Percentiles rank a stretch among this genome's conserved stretches.
phyloP scores from a whole-genome alignment of 768 basidiomycete genomes.

The Cystofilobasidium capitatum region DNA sequence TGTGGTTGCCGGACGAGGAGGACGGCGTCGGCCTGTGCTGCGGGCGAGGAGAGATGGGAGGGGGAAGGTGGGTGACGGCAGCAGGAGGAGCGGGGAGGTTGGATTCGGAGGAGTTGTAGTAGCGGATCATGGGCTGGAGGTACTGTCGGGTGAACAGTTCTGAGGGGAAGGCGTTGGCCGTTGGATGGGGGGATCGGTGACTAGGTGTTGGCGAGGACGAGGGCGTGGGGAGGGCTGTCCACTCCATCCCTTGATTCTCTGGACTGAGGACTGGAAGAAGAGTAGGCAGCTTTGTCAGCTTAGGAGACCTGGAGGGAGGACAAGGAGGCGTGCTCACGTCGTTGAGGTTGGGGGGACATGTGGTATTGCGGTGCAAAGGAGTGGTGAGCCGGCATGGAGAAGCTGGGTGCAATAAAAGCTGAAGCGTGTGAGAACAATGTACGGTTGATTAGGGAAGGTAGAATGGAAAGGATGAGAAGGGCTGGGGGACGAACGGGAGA shows the following conservation, averaged over 20 bases:
- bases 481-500: background rate
- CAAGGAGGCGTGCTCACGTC: background rate
- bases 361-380: background rate
- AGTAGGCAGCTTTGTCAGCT: too few relatives aligned
- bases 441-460: background rate
- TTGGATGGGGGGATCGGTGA: background rate
- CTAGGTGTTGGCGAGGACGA: background rate
- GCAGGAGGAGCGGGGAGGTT: too few relatives aligned
- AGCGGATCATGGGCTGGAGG: background rate
- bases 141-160: background rate
- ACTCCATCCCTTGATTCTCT: too few relatives aligned
- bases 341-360: background rate
- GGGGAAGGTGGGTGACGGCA: too few relatives aligned
- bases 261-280: too few relatives aligned
- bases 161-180: background rate
- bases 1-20: constrained; percentile 24
- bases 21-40: background rate
- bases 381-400: background rate
- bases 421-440: background rate
- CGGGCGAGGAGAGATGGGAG: too few relatives aligned
- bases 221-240: background rate
- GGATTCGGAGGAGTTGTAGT: background rate
- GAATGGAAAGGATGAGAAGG: background rate
- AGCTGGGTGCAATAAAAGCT: background rate
- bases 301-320: background rate